phyloP scores from a whole-genome alignment of 108 stramenopile genomes.

The Stephanodiscus triporus region DNA sequence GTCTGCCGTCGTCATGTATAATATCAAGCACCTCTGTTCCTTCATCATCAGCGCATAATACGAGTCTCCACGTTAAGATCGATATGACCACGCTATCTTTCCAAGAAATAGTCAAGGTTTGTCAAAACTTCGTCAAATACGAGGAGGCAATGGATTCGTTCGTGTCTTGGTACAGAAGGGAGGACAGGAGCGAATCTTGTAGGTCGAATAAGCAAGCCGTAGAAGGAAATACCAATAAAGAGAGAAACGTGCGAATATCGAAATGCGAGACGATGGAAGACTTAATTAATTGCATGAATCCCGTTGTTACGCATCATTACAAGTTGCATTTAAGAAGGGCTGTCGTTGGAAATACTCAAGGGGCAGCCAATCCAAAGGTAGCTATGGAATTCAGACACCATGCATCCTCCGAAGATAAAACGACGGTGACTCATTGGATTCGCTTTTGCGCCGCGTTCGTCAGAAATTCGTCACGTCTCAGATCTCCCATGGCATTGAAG shows the following conservation, averaged over 20 bases:
- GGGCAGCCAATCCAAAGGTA: slow-evolving; percentile 20
- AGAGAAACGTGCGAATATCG: slow-evolving; percentile 37
- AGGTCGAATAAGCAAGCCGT: slow-evolving; percentile 49
- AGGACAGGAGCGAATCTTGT: slow-evolving; percentile 42
- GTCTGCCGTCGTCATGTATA: slow-evolving; percentile 26
- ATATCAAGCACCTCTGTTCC: slow-evolving; percentile 1
- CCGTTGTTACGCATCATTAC: slow-evolving; percentile 44
- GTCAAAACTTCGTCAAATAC: slow-evolving; percentile 70
- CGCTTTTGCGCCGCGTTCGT: slow-evolving; percentile 55
- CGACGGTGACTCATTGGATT: slow-evolving; percentile 58
- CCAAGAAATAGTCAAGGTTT: slow-evolving; percentile 58
- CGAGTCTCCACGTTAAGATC: slow-evolving; percentile 66
- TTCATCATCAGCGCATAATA: slow-evolving; percentile 36
- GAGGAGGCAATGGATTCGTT: slow-evolving; percentile 68
- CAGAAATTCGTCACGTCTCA: slow-evolving; percentile 34
- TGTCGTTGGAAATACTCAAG: not conserved
- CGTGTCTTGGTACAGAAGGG: slow-evolving; percentile 49
- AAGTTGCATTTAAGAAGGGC: slow-evolving; percentile 66
- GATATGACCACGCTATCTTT: slow-evolving; percentile 39
- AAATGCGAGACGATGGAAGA: slow-evolving; percentile 35
- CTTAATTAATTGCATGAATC: slow-evolving; percentile 51
- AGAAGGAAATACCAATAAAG: slow-evolving; percentile 32
- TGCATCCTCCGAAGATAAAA: slow-evolving; percentile 52
- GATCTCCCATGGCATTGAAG: slow-evolving; percentile 39
- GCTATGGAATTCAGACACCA: slow-evolving; percentile 79